Evolutionary conservation across 352 stramenopile species (phyloP).

Genomic region (Phytophthora tentaculata): DNA sequence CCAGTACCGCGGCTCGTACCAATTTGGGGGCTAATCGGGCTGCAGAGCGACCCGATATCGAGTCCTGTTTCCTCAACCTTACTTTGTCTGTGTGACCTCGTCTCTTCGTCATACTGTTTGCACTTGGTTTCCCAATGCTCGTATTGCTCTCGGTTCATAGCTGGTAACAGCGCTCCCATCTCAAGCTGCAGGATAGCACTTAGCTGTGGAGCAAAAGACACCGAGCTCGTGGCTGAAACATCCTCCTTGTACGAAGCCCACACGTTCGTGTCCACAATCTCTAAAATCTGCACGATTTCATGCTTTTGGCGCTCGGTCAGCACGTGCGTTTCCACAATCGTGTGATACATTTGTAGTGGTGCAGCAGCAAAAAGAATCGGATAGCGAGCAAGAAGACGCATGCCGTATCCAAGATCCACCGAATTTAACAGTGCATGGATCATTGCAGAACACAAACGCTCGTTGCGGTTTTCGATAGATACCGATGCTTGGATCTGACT

Average conservation of each 20-base stretch:
- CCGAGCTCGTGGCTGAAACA: constrained; percentile 43
- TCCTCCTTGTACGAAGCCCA: constrained; percentile 83
- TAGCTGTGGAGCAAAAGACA: constrained; percentile 78
- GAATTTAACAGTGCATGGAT: constrained; percentile 77
- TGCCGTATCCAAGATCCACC: constrained; percentile 55
- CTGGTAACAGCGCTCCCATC: constrained; percentile 42
- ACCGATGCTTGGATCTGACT: constrained; percentile 53
- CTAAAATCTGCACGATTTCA: constrained; percentile 74
- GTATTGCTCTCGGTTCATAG: constrained; percentile 56
- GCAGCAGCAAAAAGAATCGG: constrained; percentile 69
- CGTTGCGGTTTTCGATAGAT: constrained; percentile 48
- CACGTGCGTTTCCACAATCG: constrained; percentile 74
- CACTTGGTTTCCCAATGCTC: constrained; percentile 63
- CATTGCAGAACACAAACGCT: constrained; percentile 61
- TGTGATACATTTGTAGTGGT: constrained; percentile 78
- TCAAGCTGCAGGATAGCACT: constrained; percentile 75
- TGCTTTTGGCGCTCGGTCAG: constrained; percentile 70
- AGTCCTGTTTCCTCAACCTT: constrained; percentile 15
- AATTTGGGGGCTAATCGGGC: constrained; percentile 13
- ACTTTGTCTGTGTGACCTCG: constrained; percentile 16
- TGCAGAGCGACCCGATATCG: constrained; percentile 11
- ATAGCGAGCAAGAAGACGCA: constrained; percentile 66
- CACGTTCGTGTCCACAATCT: constrained; percentile 83
- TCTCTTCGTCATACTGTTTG: constrained; percentile 55
- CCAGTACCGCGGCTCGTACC: constrained; percentile 8